Evolutionary conservation across 2,329 filamentous ascomycete species (phyloP), one percentile per base, ranked within the genome.

Genomic region (Monilinia laxa): DNA sequence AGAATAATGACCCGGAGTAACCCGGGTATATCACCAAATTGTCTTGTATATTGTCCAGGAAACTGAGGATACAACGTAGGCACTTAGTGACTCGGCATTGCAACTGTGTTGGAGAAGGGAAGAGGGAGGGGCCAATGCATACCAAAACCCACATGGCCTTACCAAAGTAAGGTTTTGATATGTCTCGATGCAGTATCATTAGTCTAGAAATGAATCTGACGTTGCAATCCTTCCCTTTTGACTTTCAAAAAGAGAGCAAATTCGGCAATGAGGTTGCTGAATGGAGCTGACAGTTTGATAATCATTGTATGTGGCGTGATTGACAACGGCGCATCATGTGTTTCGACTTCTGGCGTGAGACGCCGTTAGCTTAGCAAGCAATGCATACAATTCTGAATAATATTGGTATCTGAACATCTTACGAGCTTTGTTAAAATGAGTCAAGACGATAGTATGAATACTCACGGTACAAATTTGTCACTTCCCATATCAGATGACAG

Each of bases 291-390:
- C 42, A 60, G 20, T 11, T 60, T 9, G 20, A 51, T 11, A 18
- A 51, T 62, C 58, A 38, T 38, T 18, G 31, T 38, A 23, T 35
- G 45, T 60, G 58, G 28, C 58, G 45, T 60, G 45, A 51, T 60
- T 51, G 35, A 51, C 20, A 51, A 31, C 28, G 31, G 28, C 20
- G 14, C 12, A n/a, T 59, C 47, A 59, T 47, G 14, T 42, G 20
- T 60, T 60, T 60, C 20, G 10, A 35, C 31, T 35, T 6, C 31
- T 35, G 12, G 12, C 2, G 25, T 28, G 6, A 35, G 28, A 54
- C 28, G 12, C 4, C 49, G 42, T n/a, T 11, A 18, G 42, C 40
- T 58, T 6, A 31, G 18, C 25, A 23, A 28, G 9, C n/a, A 47
- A 23, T 10, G 18, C 56, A 59, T 47, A 28, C 10, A 47, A n/a